phyloP scores from a whole-genome alignment of 768 basidiomycete species.

The Podaxis sp. region DNA sequence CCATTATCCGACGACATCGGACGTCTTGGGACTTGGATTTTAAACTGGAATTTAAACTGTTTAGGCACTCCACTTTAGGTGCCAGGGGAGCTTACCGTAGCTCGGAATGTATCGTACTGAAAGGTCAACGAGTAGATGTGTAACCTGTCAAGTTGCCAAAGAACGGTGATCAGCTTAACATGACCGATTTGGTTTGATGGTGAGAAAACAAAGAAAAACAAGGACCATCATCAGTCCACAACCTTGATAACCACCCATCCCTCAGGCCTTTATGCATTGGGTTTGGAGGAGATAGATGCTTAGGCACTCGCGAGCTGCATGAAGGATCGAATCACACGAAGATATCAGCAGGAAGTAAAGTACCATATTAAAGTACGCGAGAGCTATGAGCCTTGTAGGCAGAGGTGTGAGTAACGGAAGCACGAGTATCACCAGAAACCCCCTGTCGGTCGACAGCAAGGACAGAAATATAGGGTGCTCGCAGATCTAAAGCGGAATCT shows the following conservation, averaged over 20 bases:
- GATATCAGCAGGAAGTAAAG: neutral
- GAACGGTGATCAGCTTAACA: neutral
- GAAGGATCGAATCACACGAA: too few species aligned
- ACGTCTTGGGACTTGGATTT: neutral
- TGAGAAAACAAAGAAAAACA: slow-evolving; percentile 7
- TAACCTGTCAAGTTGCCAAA: neutral
- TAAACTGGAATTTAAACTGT: neutral
- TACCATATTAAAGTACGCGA: neutral
- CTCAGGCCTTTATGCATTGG: too few species aligned
- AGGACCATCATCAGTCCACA: slow-evolving; percentile 1
- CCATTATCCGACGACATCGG: neutral
- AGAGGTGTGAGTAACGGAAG: neutral
- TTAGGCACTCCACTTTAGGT: neutral
- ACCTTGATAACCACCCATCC: neutral
- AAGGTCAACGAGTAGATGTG: neutral
- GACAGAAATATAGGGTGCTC: neutral
- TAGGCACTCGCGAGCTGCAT: too few species aligned
- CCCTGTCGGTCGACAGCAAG: neutral
- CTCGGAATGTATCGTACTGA: neutral
- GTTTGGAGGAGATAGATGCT: too few species aligned
- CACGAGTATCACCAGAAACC: neutral
- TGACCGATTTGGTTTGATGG: neutral
- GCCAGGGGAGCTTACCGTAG: neutral
- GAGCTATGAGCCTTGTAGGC: neutral
- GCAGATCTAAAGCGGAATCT: neutral